phyloP scores from a whole-genome alignment of 345 rosid genomes.

The Eucalyptus cladocalyx region DNA sequence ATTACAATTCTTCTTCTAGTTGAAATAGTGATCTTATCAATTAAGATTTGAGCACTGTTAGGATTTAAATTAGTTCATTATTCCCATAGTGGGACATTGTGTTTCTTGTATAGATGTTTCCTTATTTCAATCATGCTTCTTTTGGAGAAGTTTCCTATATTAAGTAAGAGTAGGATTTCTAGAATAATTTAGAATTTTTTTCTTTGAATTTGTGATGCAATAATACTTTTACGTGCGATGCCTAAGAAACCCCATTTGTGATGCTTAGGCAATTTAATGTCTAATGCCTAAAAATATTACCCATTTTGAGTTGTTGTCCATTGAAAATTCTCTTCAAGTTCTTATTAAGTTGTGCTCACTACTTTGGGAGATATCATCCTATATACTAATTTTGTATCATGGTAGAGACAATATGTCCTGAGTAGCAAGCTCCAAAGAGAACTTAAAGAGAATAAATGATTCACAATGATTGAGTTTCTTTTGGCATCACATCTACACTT shows the following conservation, averaged over 20 bases:
- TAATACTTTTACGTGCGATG: neutral
- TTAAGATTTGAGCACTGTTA: neutral
- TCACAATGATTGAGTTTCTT: neutral
- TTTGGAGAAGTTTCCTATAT: neutral
- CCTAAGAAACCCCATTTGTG: neutral
- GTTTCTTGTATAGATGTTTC: neutral
- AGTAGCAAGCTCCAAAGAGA: neutral
- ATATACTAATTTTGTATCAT: neutral
- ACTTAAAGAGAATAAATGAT: neutral
- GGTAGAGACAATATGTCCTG: neutral
- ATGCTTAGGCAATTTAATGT: neutral
- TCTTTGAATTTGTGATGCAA: neutral
- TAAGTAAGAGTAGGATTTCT: neutral
- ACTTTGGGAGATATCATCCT: neutral
- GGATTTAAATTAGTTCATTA: neutral
- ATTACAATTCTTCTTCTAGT: neutral
- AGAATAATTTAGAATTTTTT: neutral
- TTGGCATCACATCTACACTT: neutral
- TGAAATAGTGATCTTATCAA: neutral
- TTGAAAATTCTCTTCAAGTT: neutral
- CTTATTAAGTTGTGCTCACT: neutral
- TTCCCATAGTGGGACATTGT: neutral
- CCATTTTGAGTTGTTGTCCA: neutral
- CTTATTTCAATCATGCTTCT: neutral
- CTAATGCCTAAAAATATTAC: neutral